Conservation (phyloP, 352 stramenopile genomes). For the Phytophthora ramorum region DNA sequence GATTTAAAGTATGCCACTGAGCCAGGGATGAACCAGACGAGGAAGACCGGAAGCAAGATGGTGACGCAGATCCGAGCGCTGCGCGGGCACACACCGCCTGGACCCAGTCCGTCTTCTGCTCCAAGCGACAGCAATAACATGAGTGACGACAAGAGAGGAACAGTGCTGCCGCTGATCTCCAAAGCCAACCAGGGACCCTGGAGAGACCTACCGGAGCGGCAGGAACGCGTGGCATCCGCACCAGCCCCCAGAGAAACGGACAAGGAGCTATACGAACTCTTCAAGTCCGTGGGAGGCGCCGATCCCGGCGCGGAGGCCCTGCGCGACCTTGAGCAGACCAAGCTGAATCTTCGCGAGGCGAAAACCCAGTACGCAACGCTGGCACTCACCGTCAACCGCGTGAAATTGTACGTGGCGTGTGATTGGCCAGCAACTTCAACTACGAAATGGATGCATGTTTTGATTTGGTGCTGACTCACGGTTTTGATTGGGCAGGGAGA, state of each 20-base stretch:
- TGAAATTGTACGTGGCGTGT: conserved; percentile 60
- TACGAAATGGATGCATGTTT: conserved; percentile 15
- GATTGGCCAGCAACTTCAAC: conserved; percentile 31
- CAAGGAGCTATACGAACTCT: conserved; percentile 66
- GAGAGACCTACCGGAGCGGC: conserved; percentile 4
- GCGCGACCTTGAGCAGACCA: conserved; percentile 64
- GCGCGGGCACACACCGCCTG: conserved; percentile 29
- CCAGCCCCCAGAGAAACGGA: conserved; percentile 29
- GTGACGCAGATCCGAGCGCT: conserved; percentile 62
- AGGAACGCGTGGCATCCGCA: background rate
- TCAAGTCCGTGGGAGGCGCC: conserved; percentile 40
- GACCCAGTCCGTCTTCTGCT: conserved; percentile 5
- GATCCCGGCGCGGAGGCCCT: conserved; percentile 50
- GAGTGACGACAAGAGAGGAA: conserved; percentile 1
- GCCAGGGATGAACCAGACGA: conserved; percentile 5
- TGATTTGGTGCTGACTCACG: conserved; percentile 13
- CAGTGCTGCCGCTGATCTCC: conserved; percentile 15
- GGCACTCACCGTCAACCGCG: conserved; percentile 59
- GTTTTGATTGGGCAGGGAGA: conserved; percentile 39
- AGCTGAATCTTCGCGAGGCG: conserved; percentile 60
- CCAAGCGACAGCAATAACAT: conserved; percentile 3
- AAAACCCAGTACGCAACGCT: conserved; percentile 42
- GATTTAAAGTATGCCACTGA: conserved; percentile 26
- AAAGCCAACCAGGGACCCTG: conserved; percentile 9
- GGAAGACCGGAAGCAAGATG: conserved; percentile 48